These are phyloP conservation scores for Verticillium tricorpus DNA, from an alignment of 2,329 filamentous ascomycete species.

Conservation along the genomic window DNA sequence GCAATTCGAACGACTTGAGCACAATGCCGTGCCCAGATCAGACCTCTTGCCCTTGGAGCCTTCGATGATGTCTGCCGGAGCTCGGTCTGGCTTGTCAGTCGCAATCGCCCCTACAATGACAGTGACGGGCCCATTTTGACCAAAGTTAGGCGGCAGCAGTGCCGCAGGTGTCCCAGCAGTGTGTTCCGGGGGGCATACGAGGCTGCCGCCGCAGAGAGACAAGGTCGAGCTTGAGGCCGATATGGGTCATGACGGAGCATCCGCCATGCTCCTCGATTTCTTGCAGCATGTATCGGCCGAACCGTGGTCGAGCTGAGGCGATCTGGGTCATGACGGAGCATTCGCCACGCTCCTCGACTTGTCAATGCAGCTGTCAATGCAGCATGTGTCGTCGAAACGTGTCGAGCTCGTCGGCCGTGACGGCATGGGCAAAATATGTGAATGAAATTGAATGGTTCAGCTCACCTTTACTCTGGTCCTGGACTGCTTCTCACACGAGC, in stretches of 20 bases:
- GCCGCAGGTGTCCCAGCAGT: no score
- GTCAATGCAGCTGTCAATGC: constrained; percentile 30
- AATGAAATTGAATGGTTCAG: no score
- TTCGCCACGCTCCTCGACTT: constrained; percentile 11
- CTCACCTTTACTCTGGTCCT: no score
- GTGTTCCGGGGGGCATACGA: background rate
- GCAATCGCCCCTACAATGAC: no score
- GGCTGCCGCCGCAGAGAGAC: background rate
- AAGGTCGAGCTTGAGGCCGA: background rate
- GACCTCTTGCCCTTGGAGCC: no score
- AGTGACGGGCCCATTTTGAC: no score
- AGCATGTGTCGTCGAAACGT: constrained; percentile 32
- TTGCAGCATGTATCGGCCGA: constrained; percentile 34
- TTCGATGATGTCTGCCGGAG: no score
- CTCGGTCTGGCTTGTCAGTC: no score
- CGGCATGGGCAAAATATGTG: background rate
- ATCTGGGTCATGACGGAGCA: background rate
- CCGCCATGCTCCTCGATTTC: constrained; percentile 11
- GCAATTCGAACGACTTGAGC: no score
- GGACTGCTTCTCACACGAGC: background rate
- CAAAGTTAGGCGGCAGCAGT: background rate
- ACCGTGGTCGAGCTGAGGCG: constrained; percentile 19
- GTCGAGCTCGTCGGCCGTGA: constrained; percentile 14
- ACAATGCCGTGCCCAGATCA: no score
- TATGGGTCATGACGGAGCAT: background rate